Evolutionary conservation across 306 rosid species (phyloP).

Genomic region (Casuarina cunninghamiana): DNA sequence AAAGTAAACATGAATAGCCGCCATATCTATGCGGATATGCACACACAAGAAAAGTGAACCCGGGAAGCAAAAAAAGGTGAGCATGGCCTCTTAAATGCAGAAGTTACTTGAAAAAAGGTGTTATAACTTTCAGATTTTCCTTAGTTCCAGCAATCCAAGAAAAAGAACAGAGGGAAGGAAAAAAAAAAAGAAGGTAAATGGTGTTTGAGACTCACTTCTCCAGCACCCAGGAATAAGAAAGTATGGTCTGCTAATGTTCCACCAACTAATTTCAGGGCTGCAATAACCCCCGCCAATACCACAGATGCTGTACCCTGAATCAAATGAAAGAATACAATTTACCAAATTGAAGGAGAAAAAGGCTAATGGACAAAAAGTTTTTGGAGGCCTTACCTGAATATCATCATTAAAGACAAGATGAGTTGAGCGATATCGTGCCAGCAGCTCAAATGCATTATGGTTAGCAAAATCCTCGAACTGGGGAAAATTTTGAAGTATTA

Average conservation of each 20-base stretch:
- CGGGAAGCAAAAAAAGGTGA: not conserved
- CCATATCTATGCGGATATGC: not conserved
- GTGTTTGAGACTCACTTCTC: conserved; percentile 63
- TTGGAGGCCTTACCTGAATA: conserved; percentile 61
- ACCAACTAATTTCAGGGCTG: conserved; percentile 81
- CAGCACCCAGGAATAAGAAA: conserved; percentile 95
- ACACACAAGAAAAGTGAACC: not conserved
- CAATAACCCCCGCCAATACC: conserved; percentile 84
- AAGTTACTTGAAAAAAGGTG: not conserved
- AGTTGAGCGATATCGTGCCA: conserved; percentile 64
- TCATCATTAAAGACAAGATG: conserved; percentile 98
- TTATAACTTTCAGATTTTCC: not conserved
- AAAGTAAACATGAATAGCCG: not conserved
- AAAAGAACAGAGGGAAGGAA: not conserved
- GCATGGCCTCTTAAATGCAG: conserved; percentile 4
- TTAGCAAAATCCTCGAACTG: conserved; percentile 97
- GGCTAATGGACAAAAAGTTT: conserved; percentile 3
- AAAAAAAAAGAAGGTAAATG: not conserved
- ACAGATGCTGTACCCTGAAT: conserved; percentile 96
- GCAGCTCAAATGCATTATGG: conserved; percentile 94
- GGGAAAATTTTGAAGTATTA: conserved; percentile 14
- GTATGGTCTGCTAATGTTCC: conserved; percentile 88
- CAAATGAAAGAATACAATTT: conserved; percentile 24
- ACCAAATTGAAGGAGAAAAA: conserved; percentile 24
- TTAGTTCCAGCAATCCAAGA: not conserved